These are phyloP conservation scores for Talaromyces sp. DNA, from an alignment of 2,329 filamentous ascomycete species.

Conservation along the genomic window DNA sequence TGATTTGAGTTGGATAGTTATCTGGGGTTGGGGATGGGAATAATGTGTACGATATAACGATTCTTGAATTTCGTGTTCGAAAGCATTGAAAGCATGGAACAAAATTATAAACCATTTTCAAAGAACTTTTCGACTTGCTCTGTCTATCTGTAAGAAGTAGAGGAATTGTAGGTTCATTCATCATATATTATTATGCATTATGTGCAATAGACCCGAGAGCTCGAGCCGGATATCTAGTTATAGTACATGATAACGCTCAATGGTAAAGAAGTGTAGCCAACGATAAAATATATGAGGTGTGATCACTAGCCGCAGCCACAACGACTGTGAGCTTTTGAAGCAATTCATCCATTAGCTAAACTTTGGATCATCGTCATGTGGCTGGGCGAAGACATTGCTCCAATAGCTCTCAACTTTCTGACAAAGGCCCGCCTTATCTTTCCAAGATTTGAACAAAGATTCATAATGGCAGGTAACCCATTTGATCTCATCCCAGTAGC, in stretches of 20 bases:
- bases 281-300: not conserved
- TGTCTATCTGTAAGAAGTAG: not conserved
- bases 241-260: constrained; percentile 3
- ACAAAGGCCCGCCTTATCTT: constrained; percentile 34
- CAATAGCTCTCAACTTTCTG: constrained; percentile 37
- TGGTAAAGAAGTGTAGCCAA: not conserved
- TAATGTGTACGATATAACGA: constrained; percentile 68
- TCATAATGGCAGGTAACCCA: constrained; percentile 44
- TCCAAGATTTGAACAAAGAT: constrained; percentile 38
- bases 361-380: constrained; percentile 36
- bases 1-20: constrained; percentile 7
- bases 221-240: constrained; percentile 2
- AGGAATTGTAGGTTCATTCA: not conserved
- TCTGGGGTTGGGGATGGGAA: constrained; percentile 90
- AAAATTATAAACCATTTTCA: not conserved
- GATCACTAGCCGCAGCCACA: no score
- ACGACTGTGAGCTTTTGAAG: not conserved
- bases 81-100: constrained; percentile 1
- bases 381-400: constrained; percentile 38
- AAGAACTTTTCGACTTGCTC: not conserved
- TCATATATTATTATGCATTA: constrained; percentile 1
- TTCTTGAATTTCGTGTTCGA: constrained; percentile 8
- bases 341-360: constrained; percentile 29
- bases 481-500: constrained; percentile 46
- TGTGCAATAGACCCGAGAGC: not conserved